Base-by-base conservation (phyloP, 352 stramenopile genomes). In the Phytophthora citricola region DNA sequence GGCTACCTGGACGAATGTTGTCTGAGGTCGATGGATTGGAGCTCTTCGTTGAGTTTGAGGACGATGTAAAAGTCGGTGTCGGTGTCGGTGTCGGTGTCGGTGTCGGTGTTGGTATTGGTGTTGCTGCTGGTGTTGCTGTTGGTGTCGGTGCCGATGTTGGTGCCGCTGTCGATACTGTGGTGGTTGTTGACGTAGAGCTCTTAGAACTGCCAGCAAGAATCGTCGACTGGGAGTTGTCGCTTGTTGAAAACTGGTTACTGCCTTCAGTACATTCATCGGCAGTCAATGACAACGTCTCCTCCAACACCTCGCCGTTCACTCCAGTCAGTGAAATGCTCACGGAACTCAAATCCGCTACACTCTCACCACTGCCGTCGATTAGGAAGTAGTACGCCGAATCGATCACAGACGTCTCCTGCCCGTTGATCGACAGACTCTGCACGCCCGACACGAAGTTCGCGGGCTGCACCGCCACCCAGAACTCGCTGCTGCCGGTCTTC, bases 361-460 rank as follows among this genome's bases (percentile, higher is more conserved):
- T 71, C 17, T 69, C 32, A 12, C 77, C 83, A 7, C 71, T 69
- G 14, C 74, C 80, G 52, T 93, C 75, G 14, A 79, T 51, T 31
- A 90, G 32, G 43, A 89, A 92, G 32, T 91, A 93, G 38, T 83
- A 91, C 1, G 78, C 80, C 22, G 80, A 91, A 43, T 81, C 66
- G 14, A 93, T 70, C 80, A 93, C 79, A 4, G 48, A 74, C 11
- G 80, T 86, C 9, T 65, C 45, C 43, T 89, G 62, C 22, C 77
- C 79, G 39, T 91, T 85, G 52, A 93, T 83, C 27, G 62, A 66
- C 45, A 91, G 34, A 60, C 62, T 84, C 66, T 76, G 24, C 51
- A 93, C 68, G 26, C 84, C 84, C 4, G 74, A 65, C 36, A 74
- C 65, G 27, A 80, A 68, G 64, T 91, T 90, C 17, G 84, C 68